Percentiles rank a stretch among this genome's conserved stretches.
phyloP scores from a whole-genome alignment of 2,329 filamentous ascomycete genomes.

The Neoscytalidium dimidiatum region DNA sequence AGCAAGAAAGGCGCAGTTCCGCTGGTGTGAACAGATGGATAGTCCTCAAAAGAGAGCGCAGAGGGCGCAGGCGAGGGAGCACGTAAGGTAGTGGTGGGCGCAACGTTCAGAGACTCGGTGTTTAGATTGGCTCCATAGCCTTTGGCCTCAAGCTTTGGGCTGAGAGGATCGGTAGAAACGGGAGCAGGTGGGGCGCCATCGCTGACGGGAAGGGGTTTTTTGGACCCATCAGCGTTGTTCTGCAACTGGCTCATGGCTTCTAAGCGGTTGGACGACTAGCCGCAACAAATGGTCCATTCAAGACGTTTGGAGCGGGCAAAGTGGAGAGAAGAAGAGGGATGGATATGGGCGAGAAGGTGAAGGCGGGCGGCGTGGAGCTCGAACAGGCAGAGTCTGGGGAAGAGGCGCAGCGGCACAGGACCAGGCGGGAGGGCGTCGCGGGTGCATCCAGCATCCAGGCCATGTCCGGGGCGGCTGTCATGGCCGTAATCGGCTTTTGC shows the following conservation, averaged over 20 bases:
- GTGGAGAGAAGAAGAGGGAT: background rate
- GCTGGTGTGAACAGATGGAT: background rate
- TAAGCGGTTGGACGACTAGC: background rate
- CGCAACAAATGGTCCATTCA: background rate
- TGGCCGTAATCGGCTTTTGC: constrained; percentile 3
- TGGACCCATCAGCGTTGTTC: background rate
- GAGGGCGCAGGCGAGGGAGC: background rate
- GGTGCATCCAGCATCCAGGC: background rate
- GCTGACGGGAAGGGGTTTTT: background rate
- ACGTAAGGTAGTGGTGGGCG: background rate
- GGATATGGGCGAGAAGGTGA: background rate
- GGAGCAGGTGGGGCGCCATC: background rate
- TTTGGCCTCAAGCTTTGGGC: background rate
- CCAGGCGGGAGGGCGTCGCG: too few relatives aligned
- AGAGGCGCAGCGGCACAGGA: constrained; percentile 13
- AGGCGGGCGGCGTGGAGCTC: background rate
- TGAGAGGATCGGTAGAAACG: background rate
- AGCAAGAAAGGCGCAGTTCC: background rate
- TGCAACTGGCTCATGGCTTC: background rate
- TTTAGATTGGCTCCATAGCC: background rate
- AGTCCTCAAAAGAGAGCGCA: constrained; percentile 6
- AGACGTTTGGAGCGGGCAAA: background rate
- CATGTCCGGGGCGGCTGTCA: background rate
- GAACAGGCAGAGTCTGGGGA: constrained; percentile 6
- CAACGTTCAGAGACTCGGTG: background rate